phyloP scores from a whole-genome alignment of 78 protist species.

The Speleostelium caveatum region DNA sequence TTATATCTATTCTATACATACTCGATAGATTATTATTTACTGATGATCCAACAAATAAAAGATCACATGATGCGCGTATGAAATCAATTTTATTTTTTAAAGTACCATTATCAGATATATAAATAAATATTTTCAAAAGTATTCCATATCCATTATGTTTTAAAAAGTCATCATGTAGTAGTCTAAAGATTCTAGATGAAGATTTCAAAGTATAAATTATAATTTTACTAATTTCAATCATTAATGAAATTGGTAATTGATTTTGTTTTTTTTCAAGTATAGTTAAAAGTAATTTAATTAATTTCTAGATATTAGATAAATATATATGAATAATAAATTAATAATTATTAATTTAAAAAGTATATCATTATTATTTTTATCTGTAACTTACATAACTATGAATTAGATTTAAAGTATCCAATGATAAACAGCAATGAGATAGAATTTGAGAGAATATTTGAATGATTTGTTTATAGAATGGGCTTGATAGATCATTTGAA shows the following conservation, averaged over 20 bases:
- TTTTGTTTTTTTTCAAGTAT: slow-evolving; percentile 25
- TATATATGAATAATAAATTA: background rate
- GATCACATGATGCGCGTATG: slow-evolving; percentile 40
- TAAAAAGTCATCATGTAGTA: slow-evolving; percentile 44
- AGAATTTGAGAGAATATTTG: slow-evolving; percentile 56
- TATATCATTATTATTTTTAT: background rate
- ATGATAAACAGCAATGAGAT: slow-evolving; percentile 51
- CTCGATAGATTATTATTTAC: background rate
- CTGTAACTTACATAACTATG: slow-evolving; percentile 49
- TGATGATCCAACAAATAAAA: slow-evolving; percentile 20
- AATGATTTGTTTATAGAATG: slow-evolving; percentile 5
- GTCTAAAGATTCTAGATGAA: slow-evolving; percentile 14
- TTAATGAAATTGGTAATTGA: background rate
- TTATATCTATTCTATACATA: background rate
- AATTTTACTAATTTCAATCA: slow-evolving; percentile 40
- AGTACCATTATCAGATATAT: slow-evolving; percentile 58
- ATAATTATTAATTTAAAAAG: background rate
- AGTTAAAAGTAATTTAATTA: slow-evolving; percentile 43
- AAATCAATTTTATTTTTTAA: slow-evolving; percentile 44
- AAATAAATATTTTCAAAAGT: slow-evolving; percentile 38
- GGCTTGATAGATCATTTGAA: background rate
- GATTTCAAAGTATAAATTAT: slow-evolving; percentile 48
- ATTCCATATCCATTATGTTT: slow-evolving; percentile 41
- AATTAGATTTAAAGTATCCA: slow-evolving; percentile 28
- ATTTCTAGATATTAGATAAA: slow-evolving; percentile 16